Base-by-base conservation (phyloP, 345 rosid species). In the Euphorbia lathyris region DNA sequence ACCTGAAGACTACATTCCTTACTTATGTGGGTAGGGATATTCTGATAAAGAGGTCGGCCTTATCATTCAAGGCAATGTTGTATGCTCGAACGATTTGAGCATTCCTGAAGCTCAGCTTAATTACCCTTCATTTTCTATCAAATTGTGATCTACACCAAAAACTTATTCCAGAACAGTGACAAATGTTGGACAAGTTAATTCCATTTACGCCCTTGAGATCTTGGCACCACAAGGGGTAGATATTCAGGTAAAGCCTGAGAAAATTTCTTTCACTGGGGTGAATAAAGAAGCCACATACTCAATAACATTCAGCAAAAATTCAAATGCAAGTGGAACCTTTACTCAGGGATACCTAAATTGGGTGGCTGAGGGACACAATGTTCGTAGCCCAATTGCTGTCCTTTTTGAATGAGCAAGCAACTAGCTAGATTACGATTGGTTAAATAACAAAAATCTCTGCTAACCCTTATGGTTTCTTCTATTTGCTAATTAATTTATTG, bases 61-160 rank as follows among this genome's bases (percentile, higher is more conserved):
- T 1, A 65, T 72, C 12, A 63, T 55, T 43, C 69, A 63, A 42
- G 20, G 55, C 20, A 7, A 19, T 9, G 75, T 72, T 22, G 43
- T 42, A 7, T 72, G 75, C 25, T 50, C 75, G 20, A 64, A 55
- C 10, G 51, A 17, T 25, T 53, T 56, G 1, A 53, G 27, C 69
- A 72, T 72, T 40, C 69, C 69, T 20, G 75, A 72, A 64, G 69
- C 75, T 20, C 75, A 72, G 7, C 50, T 72, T 9, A 72, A 72
- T 20, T 64, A 72, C 23, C 75, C 76, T 27, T 63, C 75, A 53
- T 72, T 72, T 42, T 72, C 75, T 7, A 53, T 72, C 7, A 56
- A 26, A 42, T 13, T 72, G 32, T 63, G 75, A 14, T 72, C 69
- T 27, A 19, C 3, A 23, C 30, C 75, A n/a, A 58, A 72, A 45